Evolutionary conservation across 805 yeast genomes (phyloP).

Genomic region (Wilhelminamyces savonicus): DNA sequence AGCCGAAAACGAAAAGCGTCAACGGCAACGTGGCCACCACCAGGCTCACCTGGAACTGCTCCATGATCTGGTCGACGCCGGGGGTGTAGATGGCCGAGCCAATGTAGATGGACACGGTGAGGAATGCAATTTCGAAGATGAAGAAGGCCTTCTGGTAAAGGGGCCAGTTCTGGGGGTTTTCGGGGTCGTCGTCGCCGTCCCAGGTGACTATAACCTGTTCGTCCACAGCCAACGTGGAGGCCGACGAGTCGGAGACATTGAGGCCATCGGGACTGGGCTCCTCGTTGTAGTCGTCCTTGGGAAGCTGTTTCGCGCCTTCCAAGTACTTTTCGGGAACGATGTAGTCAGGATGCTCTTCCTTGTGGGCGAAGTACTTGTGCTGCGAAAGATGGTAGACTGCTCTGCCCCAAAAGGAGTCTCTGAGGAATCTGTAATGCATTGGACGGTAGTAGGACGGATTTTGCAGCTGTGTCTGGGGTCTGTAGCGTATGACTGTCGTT

Average conservation of each 20-base stretch:
- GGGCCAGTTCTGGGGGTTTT: conserved; percentile 55
- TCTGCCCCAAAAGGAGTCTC: conserved; percentile 26
- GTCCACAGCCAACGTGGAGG: too few species aligned
- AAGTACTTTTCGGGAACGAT: conserved; percentile 26
- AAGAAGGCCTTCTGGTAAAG: conserved; percentile 29
- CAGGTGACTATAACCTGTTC: conserved; percentile 15
- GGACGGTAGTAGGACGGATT: too few species aligned
- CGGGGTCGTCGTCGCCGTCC: conserved; percentile 46
- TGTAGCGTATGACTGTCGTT: too few species aligned
- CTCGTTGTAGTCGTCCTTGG: too few species aligned
- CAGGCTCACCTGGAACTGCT: conserved; percentile 38
- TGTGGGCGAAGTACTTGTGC: conserved; percentile 12
- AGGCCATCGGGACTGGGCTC: too few species aligned
- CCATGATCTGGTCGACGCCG: conserved; percentile 36
- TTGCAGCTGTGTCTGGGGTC: too few species aligned
- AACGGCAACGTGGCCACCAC: conserved; percentile 46
- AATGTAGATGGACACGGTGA: conserved; percentile 48
- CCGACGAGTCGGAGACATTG: too few species aligned
- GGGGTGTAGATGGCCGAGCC: conserved; percentile 55
- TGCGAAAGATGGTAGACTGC: conserved; percentile 18
- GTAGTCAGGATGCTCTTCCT: conserved; percentile 24
- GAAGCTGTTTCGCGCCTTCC: background rate
- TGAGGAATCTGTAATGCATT: too few species aligned
- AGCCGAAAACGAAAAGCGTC: conserved; percentile 51
- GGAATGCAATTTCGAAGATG: conserved; percentile 33